These are phyloP conservation scores for Ambrosia artemisiifolia DNA, from an alignment of 129 eudicot genomes.

Conservation along the genomic window DNA sequence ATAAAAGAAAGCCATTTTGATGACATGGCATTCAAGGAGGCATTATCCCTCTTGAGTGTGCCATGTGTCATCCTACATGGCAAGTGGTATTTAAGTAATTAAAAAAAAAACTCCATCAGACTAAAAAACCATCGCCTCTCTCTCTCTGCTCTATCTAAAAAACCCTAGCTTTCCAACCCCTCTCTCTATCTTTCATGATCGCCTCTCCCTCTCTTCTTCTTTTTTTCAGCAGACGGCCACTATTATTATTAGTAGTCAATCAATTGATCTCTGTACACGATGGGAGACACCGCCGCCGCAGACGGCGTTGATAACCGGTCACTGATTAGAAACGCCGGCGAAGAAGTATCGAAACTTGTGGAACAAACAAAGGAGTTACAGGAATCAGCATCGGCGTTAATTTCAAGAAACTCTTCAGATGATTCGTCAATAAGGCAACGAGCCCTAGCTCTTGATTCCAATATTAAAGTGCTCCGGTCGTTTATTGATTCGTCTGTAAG, in stretches of 20 bases:
- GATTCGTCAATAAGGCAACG: conserved; percentile 69
- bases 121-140: too few relatives aligned
- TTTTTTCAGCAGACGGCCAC: too few relatives aligned
- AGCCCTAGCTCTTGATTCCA: conserved; percentile 56
- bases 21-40: too few relatives aligned
- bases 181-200: too few relatives aligned
- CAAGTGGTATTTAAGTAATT: too few relatives aligned
- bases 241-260: not conserved
- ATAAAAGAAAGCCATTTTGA: too few relatives aligned
- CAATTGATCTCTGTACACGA: conserved; percentile 21
- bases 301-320: conserved; percentile 19
- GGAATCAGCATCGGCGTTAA: conserved; percentile 64
- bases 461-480: conserved; percentile 45
- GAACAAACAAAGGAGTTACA: conserved; percentile 80
- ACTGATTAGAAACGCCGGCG: conserved; percentile 28
- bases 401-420: conserved; percentile 56
- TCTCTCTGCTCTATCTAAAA: too few relatives aligned
- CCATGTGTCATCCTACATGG: too few relatives aligned
- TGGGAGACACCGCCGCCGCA: conserved; percentile 47
- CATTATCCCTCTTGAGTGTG: too few relatives aligned
- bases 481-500: conserved; percentile 36
- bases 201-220: too few relatives aligned
- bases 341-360: conserved; percentile 45
- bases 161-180: too few relatives aligned
- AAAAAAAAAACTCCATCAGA: too few relatives aligned